phyloP scores from a whole-genome alignment of 1,139 yeast species.

The Hyphopichia fennica region DNA sequence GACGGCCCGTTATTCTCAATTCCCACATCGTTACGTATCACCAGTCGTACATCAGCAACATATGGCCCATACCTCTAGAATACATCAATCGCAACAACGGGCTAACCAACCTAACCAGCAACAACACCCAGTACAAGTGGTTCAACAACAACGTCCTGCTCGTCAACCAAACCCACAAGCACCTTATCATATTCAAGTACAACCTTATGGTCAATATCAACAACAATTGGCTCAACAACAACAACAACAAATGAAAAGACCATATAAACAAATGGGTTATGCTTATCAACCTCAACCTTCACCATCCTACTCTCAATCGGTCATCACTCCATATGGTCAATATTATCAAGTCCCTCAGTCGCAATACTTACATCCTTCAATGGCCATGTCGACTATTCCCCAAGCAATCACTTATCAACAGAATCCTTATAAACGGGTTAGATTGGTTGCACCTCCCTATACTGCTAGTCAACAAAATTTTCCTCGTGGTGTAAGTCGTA shows the following conservation, averaged over 20 bases:
- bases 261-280: not conserved
- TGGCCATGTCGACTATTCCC: not conserved
- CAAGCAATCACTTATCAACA: not conserved
- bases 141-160: not conserved
- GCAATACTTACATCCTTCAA: not conserved
- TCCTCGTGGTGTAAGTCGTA: slow-evolving; percentile 6
- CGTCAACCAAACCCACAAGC: not conserved
- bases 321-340: not conserved
- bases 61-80: not conserved
- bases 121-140: slow-evolving; percentile 1
- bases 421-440: not conserved
- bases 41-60: not conserved
- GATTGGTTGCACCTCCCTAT: slow-evolving; percentile 6
- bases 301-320: not conserved
- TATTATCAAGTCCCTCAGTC: not conserved
- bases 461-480: slow-evolving; percentile 10
- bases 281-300: not conserved
- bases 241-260: slow-evolving; percentile 1
- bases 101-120: not conserved
- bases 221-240: slow-evolving; percentile 5
- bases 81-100: slow-evolving; percentile 5
- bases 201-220: slow-evolving; percentile 8
- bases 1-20: slow-evolving; percentile 2
- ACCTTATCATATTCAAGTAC: slow-evolving; percentile 10
- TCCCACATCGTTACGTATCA: slow-evolving; percentile 1